Conservation (phyloP, 495 filamentous ascomycete genomes). For the Penicillium crystallinum region DNA sequence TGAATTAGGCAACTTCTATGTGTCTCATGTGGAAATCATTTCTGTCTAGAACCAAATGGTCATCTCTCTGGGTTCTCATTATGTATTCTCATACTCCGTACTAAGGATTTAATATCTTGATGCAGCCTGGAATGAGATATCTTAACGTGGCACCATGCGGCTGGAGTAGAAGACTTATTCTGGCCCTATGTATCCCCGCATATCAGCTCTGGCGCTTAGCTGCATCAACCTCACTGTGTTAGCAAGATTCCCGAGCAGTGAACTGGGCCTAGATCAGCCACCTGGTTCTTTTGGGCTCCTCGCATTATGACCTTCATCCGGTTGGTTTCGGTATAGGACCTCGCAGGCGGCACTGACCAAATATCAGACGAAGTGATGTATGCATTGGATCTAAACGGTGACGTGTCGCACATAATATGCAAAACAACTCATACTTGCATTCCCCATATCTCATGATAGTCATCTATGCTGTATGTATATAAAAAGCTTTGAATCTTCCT, state of each 20-base stretch:
- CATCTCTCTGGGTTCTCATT: no score
- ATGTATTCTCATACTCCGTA: no score
- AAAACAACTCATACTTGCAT: not conserved
- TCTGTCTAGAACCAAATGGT: no score
- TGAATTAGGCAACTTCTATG: no score
- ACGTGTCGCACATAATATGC: not conserved
- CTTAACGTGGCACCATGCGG: no score
- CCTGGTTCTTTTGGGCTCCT: not conserved
- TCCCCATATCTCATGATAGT: not conserved
- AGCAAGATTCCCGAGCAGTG: no score
- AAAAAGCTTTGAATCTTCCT: not conserved
- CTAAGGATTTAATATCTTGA: no score
- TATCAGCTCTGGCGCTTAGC: not conserved
- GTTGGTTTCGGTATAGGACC: not conserved
- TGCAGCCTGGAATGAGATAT: no score
- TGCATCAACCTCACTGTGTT: not conserved
- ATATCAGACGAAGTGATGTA: not conserved
- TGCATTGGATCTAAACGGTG: not conserved
- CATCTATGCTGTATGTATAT: no score
- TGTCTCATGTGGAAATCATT: no score
- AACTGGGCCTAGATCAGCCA: not conserved
- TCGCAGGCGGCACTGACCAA: not conserved
- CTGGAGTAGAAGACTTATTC: no score
- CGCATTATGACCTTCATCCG: not conserved
- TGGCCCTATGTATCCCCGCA: no score